phyloP scores from a whole-genome alignment of 2,329 filamentous ascomycete genomes.

The Rhexocercosporidium sp. region DNA sequence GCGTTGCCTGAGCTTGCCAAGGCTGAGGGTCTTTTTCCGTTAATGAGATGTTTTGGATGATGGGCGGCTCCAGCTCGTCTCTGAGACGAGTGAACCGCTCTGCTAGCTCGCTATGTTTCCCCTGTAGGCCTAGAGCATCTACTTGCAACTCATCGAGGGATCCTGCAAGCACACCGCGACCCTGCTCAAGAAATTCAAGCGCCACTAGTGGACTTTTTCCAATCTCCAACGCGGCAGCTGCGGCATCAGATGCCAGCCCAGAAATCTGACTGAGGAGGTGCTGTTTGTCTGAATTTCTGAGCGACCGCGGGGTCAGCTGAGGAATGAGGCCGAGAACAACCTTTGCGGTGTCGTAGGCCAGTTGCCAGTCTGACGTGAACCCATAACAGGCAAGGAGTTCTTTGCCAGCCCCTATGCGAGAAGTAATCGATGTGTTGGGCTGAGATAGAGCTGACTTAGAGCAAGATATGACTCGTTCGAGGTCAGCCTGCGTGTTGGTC shows the following conservation, averaged over 20 bases:
- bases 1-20: neutral
- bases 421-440: neutral
- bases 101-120: slow-evolving; percentile 24
- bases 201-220: slow-evolving; percentile 21
- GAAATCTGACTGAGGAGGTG: slow-evolving; percentile 22
- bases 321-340: slow-evolving; percentile 24
- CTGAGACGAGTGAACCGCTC: slow-evolving; percentile 21
- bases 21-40: neutral
- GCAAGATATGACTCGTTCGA: neutral
- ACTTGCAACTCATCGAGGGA: slow-evolving; percentile 33
- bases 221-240: slow-evolving; percentile 32
- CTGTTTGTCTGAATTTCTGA: slow-evolving; percentile 34
- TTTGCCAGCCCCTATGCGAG: neutral
- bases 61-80: slow-evolving; percentile 15
- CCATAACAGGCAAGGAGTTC: neutral
- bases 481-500: neutral
- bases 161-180: slow-evolving; percentile 38
- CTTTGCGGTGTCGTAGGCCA: slow-evolving; percentile 24
- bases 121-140: slow-evolving; percentile 18
- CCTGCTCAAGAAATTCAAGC: slow-evolving; percentile 36
- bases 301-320: slow-evolving; percentile 22
- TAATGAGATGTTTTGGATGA: neutral
- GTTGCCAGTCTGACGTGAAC: slow-evolving; percentile 15
- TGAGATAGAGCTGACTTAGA: neutral
- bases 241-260: slow-evolving; percentile 34